phyloP scores from a whole-genome alignment of 805 yeast genomes.

The Wickerhamiella sergipiensis region DNA sequence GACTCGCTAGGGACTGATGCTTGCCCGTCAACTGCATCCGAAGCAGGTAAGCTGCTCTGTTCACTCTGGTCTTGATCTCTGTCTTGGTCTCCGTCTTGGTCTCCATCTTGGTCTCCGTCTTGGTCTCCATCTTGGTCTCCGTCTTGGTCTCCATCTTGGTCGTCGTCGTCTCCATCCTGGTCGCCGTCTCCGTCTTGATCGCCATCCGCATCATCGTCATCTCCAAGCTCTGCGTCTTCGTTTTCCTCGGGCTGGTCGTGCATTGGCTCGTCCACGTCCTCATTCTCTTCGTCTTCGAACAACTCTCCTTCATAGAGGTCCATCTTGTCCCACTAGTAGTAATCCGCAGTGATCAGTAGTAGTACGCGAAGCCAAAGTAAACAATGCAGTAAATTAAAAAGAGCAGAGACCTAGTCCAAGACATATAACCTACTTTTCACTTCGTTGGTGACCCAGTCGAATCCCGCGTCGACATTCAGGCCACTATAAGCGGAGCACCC shows the following conservation, averaged over 20 bases:
- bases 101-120: constrained; percentile 22
- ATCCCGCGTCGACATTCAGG: constrained; percentile 26
- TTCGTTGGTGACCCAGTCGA: constrained; percentile 22
- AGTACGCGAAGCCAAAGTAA: too few relatives aligned
- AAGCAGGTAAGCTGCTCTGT: constrained; percentile 5
- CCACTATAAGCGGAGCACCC: constrained; percentile 40
- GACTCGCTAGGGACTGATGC: constrained; percentile 2
- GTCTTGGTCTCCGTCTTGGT: constrained; percentile 16
- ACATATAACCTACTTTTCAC: neutral
- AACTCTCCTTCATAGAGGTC: constrained; percentile 18
- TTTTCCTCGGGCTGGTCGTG: constrained; percentile 21
- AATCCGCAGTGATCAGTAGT: too few relatives aligned
- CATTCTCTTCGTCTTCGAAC: constrained; percentile 31
- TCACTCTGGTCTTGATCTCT: constrained; percentile 21
- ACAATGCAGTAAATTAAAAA: too few relatives aligned
- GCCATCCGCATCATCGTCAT: constrained; percentile 17
- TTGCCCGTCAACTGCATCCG: neutral
- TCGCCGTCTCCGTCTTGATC: constrained; percentile 16
- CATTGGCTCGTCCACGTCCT: constrained; percentile 19
- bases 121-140: constrained; percentile 20
- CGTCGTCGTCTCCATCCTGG: constrained; percentile 20
- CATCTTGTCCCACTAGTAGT: too few relatives aligned
- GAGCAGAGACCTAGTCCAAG: neutral
- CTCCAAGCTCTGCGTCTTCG: constrained; percentile 21
- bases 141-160: constrained; percentile 17